A percentile compares a stretch with the other conserved stretches of the same genome.
Conservation (phyloP, 352 stramenopile species). For the Phytophthora pinifolia region DNA sequence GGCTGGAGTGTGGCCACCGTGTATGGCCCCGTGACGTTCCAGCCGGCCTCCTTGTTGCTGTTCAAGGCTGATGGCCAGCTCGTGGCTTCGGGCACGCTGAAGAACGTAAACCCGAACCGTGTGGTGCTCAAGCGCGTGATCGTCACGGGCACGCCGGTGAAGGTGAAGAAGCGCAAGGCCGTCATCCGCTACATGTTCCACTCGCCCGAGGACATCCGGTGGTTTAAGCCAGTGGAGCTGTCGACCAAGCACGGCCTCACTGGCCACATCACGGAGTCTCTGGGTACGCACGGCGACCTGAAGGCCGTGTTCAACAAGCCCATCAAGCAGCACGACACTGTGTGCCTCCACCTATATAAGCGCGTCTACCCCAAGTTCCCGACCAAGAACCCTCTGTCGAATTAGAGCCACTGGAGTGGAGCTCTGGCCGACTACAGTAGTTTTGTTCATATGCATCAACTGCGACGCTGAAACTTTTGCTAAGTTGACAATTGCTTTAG, state of each 20-base stretch:
- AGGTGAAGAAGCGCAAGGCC: slow-evolving; percentile 98
- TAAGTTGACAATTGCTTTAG: slow-evolving; percentile 21
- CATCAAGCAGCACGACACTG: slow-evolving; percentile 99
- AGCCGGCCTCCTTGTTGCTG: slow-evolving; percentile 95
- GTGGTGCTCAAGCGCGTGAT: slow-evolving; percentile 98
- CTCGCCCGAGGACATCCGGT: slow-evolving; percentile 97
- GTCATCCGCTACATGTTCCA: slow-evolving; percentile 99
- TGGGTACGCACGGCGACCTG: slow-evolving; percentile 98
- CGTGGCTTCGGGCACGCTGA: slow-evolving; percentile 94
- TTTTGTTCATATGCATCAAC: slow-evolving; percentile 28
- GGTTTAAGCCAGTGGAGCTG: slow-evolving; percentile 98
- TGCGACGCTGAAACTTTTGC: background rate
- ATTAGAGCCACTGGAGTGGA: slow-evolving; percentile 20
- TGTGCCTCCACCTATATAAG: slow-evolving; percentile 99
- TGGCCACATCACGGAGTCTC: slow-evolving; percentile 97
- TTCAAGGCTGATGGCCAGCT: slow-evolving; percentile 88
- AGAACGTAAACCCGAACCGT: slow-evolving; percentile 96
- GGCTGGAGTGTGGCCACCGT: slow-evolving; percentile 91
- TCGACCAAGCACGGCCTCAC: slow-evolving; percentile 97
- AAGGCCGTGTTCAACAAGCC: slow-evolving; percentile 99
- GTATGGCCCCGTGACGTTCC: slow-evolving; percentile 95
- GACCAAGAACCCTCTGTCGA: slow-evolving; percentile 37
- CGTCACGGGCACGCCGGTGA: slow-evolving; percentile 97
- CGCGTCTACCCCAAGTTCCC: slow-evolving; percentile 98
- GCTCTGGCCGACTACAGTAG: slow-evolving; percentile 16